Percentiles rank a stretch among this genome's conserved stretches.
Evolutionary conservation across 371 early-diverging fungal genomes (phyloP).

Genomic region (Ordospora colligata): DNA sequence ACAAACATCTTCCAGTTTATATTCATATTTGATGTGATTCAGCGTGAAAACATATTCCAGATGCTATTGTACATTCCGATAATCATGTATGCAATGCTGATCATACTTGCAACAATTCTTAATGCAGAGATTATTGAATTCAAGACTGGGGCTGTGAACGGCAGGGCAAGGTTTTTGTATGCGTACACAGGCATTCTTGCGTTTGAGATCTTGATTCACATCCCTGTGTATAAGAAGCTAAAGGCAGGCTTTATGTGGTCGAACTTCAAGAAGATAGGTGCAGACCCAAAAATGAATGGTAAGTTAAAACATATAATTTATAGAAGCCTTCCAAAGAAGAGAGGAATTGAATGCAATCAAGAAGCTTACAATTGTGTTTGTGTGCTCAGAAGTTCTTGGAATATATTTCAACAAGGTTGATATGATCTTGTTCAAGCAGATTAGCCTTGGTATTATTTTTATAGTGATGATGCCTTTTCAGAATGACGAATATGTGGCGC

Average conservation of each 20-base stretch:
- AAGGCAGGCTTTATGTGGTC: background rate
- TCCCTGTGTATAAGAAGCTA: background rate
- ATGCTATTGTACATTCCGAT: background rate
- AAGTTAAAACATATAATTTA: background rate
- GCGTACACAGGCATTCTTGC: background rate
- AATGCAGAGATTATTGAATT: background rate
- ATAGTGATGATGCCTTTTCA: background rate
- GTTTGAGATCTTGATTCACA: background rate
- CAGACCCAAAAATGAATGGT: background rate
- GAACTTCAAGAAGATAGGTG: slow-evolving; percentile 10
- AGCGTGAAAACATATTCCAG: background rate
- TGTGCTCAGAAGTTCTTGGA: background rate
- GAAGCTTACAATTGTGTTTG: background rate
- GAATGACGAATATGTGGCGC: background rate
- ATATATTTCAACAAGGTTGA: too few species aligned
- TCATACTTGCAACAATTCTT: background rate
- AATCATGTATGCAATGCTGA: background rate
- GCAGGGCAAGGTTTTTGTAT: background rate
- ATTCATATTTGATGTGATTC: background rate
- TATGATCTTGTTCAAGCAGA: too few species aligned
- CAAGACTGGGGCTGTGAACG: background rate
- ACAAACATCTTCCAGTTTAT: slow-evolving; percentile 1
- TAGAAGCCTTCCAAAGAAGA: background rate
- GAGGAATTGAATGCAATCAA: background rate
- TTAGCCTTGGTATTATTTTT: background rate